phyloP scores from a whole-genome alignment of 2,329 filamentous ascomycete genomes.

The Paecilomyces dactylethromorphus region DNA sequence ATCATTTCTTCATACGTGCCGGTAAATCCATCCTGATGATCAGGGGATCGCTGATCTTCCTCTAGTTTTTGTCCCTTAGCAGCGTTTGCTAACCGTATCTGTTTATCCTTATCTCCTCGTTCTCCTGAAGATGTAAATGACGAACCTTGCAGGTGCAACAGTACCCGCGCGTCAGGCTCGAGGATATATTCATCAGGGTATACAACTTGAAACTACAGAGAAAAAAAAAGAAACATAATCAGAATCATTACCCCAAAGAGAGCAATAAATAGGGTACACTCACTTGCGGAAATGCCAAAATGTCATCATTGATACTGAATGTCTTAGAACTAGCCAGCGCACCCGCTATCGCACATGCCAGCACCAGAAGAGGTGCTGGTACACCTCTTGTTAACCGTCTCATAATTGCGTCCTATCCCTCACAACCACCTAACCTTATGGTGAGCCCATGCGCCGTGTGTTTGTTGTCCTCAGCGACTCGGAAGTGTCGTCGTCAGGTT shows the following conservation, averaged over 20 bases:
- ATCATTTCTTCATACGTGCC: conserved; percentile 66
- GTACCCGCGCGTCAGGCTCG: conserved; percentile 60
- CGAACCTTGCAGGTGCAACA: conserved; percentile 32
- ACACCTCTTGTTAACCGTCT: conserved; percentile 11
- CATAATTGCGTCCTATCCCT: conserved; percentile 13
- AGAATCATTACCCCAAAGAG: no score
- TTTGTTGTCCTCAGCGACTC: neutral
- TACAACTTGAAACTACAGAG: conserved; percentile 67
- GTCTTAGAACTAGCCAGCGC: conserved; percentile 49
- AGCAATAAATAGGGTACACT: no score
- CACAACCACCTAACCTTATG: neutral
- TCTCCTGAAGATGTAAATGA: conserved; percentile 43
- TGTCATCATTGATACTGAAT: conserved; percentile 84
- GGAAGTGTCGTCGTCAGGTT: neutral
- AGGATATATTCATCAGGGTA: conserved; percentile 68
- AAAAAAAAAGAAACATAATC: conserved; percentile 2
- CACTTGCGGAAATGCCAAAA: conserved; percentile 83
- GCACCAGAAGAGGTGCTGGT: conserved; percentile 21
- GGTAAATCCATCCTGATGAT: conserved; percentile 6
- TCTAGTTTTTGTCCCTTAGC: conserved; percentile 18
- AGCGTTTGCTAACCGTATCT: neutral
- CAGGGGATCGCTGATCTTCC: neutral
- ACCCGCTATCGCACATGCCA: conserved; percentile 23
- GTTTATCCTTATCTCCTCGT: conserved; percentile 49
- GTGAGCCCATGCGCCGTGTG: conserved; percentile 3